Evolutionary conservation across 139 green algal species (phyloP), one percentile per base, ranked within the genome.

Genomic region (Chlorella ohadii): DNA sequence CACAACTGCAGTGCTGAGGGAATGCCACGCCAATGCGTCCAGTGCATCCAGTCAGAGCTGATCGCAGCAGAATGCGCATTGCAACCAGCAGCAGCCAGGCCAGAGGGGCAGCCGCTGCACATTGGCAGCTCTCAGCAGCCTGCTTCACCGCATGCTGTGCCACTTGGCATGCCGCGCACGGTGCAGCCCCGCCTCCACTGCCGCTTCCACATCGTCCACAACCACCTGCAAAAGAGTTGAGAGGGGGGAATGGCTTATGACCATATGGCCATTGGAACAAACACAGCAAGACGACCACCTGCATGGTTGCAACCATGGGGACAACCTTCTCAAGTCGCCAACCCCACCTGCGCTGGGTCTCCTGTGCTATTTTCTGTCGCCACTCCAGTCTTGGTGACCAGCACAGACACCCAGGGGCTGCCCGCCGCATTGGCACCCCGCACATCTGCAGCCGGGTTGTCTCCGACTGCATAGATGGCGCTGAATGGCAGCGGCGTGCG

Each of bases 401-500:
- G 92, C n/a, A 96, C 87, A 31, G 91, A 93, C 67, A 93, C 87
- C 93, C 94, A 98, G 4, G 94, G 95, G 16, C 31, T 20, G 0
- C 92, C 92, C n/a, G 91, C 90, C 61, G 61, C 31, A 51, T 93
- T 93, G 17, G 95, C 94, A 16, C 95, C 95, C 4, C 89, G 75
- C 75, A 98, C 90, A 38, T 98, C 95, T 2, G 95, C 90, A 6
- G 88, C 89, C 4, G 92, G 92, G 82, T 98, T 98, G 90, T 98
- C 95, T 0, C 94, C 94, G 12, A 97, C 84, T 6, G 90, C 91
- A 81, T 92, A 97, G 61, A 97, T 95, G 68, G 57, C 76, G 31
- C 79, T 34, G 57, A 91, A 90, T 34, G 89, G 65, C 57, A 80
- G 70, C 7, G 71, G 33, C 34, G 41, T 85, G 71, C 61, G 41